These are phyloP conservation scores for Hypsizygus marmoreus DNA, from an alignment of 768 basidiomycete genomes.

Conservation along the genomic window DNA sequence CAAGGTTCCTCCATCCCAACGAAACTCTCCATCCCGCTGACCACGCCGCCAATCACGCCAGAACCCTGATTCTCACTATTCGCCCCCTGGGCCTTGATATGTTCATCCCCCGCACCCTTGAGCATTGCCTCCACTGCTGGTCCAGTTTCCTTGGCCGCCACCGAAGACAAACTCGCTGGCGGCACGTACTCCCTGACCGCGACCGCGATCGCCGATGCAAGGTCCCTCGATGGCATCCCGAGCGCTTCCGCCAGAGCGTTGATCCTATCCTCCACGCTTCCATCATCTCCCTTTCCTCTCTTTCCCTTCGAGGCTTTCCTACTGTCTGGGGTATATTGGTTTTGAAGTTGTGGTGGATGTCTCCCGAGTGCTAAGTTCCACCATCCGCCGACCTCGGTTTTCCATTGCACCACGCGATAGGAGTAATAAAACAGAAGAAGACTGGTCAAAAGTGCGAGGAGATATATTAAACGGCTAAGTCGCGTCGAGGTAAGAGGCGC, in stretches of 20 bases:
- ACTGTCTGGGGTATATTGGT: background rate
- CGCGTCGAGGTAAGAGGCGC: constrained; percentile 46
- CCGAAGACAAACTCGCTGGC: constrained; percentile 57
- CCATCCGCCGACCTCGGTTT: constrained; percentile 59
- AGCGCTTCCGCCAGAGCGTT: constrained; percentile 61
- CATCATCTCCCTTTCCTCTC: constrained; percentile 10
- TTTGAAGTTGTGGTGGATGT: constrained; percentile 25
- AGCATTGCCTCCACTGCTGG: constrained; percentile 43
- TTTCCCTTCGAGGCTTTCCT: constrained; percentile 5
- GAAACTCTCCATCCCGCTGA: constrained; percentile 39
- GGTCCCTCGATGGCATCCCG: constrained; percentile 59
- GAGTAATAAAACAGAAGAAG: constrained; percentile 52
- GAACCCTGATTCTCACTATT: constrained; percentile 7
- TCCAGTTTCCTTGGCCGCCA: constrained; percentile 51
- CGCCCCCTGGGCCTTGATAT: constrained; percentile 5
- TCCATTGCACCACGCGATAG: constrained; percentile 50
- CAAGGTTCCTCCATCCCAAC: constrained; percentile 51
- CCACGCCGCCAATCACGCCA: constrained; percentile 31
- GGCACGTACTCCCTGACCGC: constrained; percentile 63
- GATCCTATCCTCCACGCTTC: constrained; percentile 55
- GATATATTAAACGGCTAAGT: constrained; percentile 53
- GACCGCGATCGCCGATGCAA: constrained; percentile 65
- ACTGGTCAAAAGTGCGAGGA: constrained; percentile 40
- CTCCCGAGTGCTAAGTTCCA: constrained; percentile 53
- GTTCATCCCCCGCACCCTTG: constrained; percentile 20